Evolutionary conservation across 495 filamentous ascomycete species (phyloP), one percentile per base, ranked within the genome.

Genomic region (Astrothelium subdiscretum): DNA sequence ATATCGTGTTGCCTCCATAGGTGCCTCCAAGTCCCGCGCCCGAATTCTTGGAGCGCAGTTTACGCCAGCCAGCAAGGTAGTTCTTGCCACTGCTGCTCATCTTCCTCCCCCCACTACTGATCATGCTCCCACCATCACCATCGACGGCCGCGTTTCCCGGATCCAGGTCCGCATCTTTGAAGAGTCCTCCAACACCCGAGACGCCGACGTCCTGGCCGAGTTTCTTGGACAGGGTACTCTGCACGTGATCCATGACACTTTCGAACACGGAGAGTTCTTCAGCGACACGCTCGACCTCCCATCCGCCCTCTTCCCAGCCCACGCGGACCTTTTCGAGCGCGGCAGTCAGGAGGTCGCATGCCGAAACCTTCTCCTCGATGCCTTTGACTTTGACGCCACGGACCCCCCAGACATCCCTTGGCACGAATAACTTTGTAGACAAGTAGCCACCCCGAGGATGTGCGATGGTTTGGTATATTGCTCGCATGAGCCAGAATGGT

Each of bases 211-310:
- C 94, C 64, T 78, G 87, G 18, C 94, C 92, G 2, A 98, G 80
- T 68, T 91, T 96, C 71, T 92, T 92, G 5, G 84, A 73, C 29
- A 98, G 77, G 13, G 79, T 77, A 10, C 80, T 72, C 72, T 96
- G 91, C 0, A 88, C 90, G 68, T 91, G 86, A 68, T 97, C 94
- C 31, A 98, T 80, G 38, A 97, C 80, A 60, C 77, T 79, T 74
- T 98, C 94, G 31, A 98, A 79, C n/a, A 83, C 78, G 70, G 97
- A 90, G 90, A 98, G 95, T 71, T 98, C 94, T 67, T 96, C 92
- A 32, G 95, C 76, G 18, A 98, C 85, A 22, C 91, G 89, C 67
- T 95, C 91, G 1, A 92, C 89, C 71, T 97, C 92, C 63, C 85
- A 86, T 24, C 67, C 67, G 11, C 12, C 43, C 13, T 22, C 43